Evolutionary conservation across 148 eudicot species (phyloP).

Genomic region (Diospyros lotus): DNA sequence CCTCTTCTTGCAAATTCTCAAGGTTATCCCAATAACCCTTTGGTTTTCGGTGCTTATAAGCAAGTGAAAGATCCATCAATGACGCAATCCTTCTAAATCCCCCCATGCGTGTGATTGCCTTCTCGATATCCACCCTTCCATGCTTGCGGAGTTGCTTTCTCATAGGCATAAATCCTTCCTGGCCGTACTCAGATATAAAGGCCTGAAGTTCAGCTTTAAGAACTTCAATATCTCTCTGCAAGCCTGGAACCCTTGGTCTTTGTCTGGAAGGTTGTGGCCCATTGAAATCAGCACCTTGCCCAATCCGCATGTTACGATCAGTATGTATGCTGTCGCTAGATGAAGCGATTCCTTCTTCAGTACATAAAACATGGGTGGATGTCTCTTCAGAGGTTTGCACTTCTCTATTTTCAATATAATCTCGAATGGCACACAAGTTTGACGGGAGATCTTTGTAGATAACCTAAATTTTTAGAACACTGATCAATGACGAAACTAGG

Average conservation of each 20-base stretch:
- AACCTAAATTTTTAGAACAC: conserved; percentile 36
- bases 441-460: conserved; percentile 98
- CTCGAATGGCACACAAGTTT: conserved; percentile 88
- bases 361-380: conserved; percentile 8
- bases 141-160: conserved; percentile 85
- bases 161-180: conserved; percentile 99
- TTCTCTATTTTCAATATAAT: conserved; percentile 62
- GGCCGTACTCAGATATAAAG: conserved; percentile 78
- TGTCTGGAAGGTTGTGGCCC: conserved; percentile 40
- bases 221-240: conserved; percentile 80
- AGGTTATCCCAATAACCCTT: conserved; percentile 97
- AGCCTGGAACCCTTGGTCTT: conserved; percentile 76
- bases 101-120: conserved; percentile 94
- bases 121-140: conserved; percentile 90
- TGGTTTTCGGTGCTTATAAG: conserved; percentile 93
- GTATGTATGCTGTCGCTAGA: conserved; percentile 14
- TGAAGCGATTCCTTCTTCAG: conserved; percentile 27
- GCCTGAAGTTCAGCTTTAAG: conserved; percentile 69
- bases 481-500: too few relatives aligned
- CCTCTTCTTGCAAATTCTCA: conserved; percentile 90
- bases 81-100: conserved; percentile 85
- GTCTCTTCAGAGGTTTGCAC: conserved; percentile 28
- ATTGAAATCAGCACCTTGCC: conserved; percentile 14
- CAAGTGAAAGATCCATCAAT: conserved; percentile 79
- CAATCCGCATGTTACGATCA: conserved; percentile 10